Percentiles rank a stretch among this genome's conserved stretches.
Evolutionary conservation across 1,284 basidiomycete species (phyloP).

Genomic region (Trichosporon sp.): DNA sequence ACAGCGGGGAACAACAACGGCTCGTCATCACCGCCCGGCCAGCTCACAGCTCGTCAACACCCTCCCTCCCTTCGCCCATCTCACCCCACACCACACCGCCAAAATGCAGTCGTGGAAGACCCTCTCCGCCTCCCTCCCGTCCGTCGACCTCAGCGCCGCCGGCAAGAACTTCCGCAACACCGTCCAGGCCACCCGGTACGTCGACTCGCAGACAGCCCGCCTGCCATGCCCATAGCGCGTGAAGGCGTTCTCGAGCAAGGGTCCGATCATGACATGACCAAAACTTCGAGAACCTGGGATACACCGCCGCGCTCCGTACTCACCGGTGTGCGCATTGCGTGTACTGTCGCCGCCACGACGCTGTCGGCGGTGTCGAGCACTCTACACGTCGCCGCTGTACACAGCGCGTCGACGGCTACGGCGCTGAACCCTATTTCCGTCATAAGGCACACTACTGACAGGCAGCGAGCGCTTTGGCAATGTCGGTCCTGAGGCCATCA

Average conservation of each 20-base stretch:
- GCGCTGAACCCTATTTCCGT: neutral
- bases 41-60: neutral
- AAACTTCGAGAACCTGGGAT: neutral
- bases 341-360: neutral
- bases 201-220: slow-evolving; percentile 1
- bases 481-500: slow-evolving; percentile 85
- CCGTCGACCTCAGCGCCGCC: slow-evolving; percentile 52
- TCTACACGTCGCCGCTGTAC: neutral
- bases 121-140: slow-evolving; percentile 40
- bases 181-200: slow-evolving; percentile 72
- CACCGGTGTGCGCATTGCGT: neutral
- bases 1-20: slow-evolving; percentile 3
- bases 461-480: slow-evolving; percentile 76
- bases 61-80: neutral
- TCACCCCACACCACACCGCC: slow-evolving; percentile 1
- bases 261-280: neutral
- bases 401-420: neutral
- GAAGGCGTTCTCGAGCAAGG: neutral
- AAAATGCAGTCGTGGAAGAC: slow-evolving; percentile 48
- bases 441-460: slow-evolving; percentile 9
- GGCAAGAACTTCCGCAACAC: slow-evolving; percentile 79
- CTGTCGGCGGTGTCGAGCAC: neutral
- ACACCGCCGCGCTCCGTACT: no score
- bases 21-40: neutral
- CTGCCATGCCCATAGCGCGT: neutral